Evolutionary conservation across 306 rosid species (phyloP), one percentile per base, ranked within the genome.

Genomic region (Luffa aegyptiaca): DNA sequence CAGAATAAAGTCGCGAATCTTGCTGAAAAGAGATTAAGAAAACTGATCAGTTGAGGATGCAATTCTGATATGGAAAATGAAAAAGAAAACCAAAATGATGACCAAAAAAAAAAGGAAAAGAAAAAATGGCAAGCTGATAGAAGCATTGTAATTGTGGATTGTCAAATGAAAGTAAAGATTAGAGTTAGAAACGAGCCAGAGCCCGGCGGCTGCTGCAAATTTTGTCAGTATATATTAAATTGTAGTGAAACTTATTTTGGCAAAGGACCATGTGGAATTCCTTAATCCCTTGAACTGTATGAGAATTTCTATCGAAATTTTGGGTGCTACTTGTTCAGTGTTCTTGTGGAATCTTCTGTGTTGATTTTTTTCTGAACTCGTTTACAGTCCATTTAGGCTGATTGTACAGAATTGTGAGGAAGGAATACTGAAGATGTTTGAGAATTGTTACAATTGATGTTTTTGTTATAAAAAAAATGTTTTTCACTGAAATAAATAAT

Each of bases 21-120:
- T 71, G 96, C 94, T 53, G 93, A 90, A 81, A 84, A 80, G 81
- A 87, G 97, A 63, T 83, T 93, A 18, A 76, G 84, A 87, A 91
- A 90, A 83, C 80, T 80, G 74, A 82, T 80, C 79, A 87, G 90
- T 69, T 91, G 88, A 91, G 33, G 26, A 61, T 55, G 8, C 44
- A 70, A 48, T 49, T 73, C 59, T 73, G 21, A 16, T 2, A 31
- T 6, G 18, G 56, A 70, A 44, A 70, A 45, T 0, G 39, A 44
- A 45, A 42, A 45, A 21, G n/a, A 45, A 70, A 70, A 45, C 55
- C 39, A 39, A 2, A 70, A 44, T 69, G 36, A 69, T n/a, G 53
- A 69, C 36, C 35, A 68, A 68, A n/a, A 20, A 3, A 17, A 39
- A 37, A 33, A 12, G 0, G 3, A 37, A 37, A 17, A 13, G 1